Base-by-base conservation (phyloP, 768 basidiomycete genomes). In the Rhizopogon sp. region DNA sequence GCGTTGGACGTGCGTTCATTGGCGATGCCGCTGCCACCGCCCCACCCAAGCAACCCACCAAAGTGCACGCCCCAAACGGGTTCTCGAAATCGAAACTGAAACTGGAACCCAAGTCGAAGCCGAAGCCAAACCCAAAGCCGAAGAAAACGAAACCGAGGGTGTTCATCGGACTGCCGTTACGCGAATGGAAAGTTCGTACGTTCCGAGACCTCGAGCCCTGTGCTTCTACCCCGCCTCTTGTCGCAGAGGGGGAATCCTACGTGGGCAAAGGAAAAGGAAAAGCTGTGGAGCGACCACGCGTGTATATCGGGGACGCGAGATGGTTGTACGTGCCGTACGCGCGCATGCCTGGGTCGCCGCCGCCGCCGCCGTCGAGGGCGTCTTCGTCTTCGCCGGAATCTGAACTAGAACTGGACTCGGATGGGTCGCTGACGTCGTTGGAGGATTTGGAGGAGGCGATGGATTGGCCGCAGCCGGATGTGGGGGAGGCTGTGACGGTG, bases 391-490 rank as follows among this genome's bases (percentile, higher is more conserved):
- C 31, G 31, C 31, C 31, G 9, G 31, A 33, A 33, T 33, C 31
- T 2, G 42, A 47, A n/a, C 20, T 31, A 3, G 56, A 2, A 11
- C 11, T 46, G 25, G 39, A 52, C 6, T 63, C 60, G 39, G 65
- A 62, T 6, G 42, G 60, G 6, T 54, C 45, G 13, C 11, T 56
- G 3, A 52, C 64, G 11, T 55, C 58, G n/a, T 6, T 61, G 43
- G 51, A 54, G 0, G 58, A 58, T 28, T 2, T 45, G 20, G 61
- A 56, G 43, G 55, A 11, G 31, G 60, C 49, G 5, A 33, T 33
- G 44, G 14, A 53, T n/a, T 69, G 68, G 68, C 68, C 68, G 2
- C 68, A 69, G 50, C 68, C 68, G 0, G 69, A 53, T n/a, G 64
- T 71, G 10, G 68, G 69, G 3, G 69, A 71, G 46, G 40, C 37